phyloP scores from a whole-genome alignment of 768 basidiomycete genomes.

The Lactarius hatsudake region DNA sequence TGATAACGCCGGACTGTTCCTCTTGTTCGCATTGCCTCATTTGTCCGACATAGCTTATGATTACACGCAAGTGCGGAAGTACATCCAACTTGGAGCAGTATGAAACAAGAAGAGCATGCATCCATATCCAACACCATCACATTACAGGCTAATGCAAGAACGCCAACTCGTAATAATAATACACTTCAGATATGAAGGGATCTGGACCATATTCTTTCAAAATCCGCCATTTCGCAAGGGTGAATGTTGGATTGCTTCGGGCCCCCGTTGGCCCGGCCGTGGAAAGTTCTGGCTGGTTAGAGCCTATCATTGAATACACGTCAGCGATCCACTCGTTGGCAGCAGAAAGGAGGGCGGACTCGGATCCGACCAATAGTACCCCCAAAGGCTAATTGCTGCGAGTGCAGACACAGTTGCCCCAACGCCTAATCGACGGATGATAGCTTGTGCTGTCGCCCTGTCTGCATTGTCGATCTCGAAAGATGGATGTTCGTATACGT shows the following conservation, averaged over 20 bases:
- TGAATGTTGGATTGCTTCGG: not conserved
- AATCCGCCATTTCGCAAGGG: not conserved
- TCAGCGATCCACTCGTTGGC: not conserved
- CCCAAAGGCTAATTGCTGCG: constrained; percentile 23
- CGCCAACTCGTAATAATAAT: constrained; percentile 10
- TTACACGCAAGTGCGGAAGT: constrained; percentile 7
- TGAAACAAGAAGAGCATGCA: constrained; percentile 3
- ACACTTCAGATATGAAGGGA: not conserved
- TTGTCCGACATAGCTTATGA: not conserved
- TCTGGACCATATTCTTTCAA: constrained; percentile 1
- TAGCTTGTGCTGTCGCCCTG: constrained; percentile 5
- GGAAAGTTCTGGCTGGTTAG: not conserved
- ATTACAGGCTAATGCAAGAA: not conserved
- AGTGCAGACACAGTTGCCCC: constrained; percentile 21
- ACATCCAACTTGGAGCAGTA: not conserved
- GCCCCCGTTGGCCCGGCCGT: not conserved
- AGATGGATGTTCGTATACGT: constrained; percentile 28
- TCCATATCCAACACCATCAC: constrained; percentile 5
- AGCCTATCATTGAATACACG: constrained; percentile 1
- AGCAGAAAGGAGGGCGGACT: constrained; percentile 12
- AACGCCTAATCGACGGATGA: constrained; percentile 23
- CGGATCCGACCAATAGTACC: constrained; percentile 24
- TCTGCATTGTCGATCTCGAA: constrained; percentile 22
- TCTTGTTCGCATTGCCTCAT: not conserved
- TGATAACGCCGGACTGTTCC: not conserved